Conservation (phyloP, 805 yeast genomes). For the Zygoascus flipseniorum region DNA sequence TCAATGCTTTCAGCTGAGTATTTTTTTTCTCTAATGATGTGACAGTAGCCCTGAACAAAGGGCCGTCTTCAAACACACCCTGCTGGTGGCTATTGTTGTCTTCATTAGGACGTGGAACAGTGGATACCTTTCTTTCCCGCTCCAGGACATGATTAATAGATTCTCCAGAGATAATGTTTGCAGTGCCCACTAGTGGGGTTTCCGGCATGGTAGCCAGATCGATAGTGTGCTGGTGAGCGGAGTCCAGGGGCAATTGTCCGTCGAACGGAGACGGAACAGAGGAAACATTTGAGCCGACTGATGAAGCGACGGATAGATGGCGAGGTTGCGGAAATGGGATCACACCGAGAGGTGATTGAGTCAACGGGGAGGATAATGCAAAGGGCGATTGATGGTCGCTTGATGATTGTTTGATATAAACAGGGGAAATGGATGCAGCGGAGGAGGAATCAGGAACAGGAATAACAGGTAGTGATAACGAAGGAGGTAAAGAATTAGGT, state of each 20-base stretch:
- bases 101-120: slow-evolving; percentile 1
- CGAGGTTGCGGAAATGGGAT: background rate
- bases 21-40: slow-evolving; percentile 31
- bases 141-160: background rate
- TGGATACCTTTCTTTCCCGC: background rate
- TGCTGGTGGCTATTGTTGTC: background rate
- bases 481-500: background rate
- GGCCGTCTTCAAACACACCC: slow-evolving; percentile 33
- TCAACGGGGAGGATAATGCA: background rate
- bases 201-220: background rate
- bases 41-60: slow-evolving; percentile 35
- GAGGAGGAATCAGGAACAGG: background rate
- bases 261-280: background rate
- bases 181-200: background rate
- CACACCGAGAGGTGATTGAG: background rate
- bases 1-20: slow-evolving; percentile 25
- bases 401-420: background rate
- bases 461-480: background rate
- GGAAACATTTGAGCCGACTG: background rate
- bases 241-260: background rate
- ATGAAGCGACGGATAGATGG: background rate
- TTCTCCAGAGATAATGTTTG: background rate
- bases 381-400: background rate
- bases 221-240: background rate
- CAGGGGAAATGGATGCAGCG: background rate